Base-by-base conservation (phyloP, 495 filamentous ascomycete species). In the Viridothelium virens region DNA sequence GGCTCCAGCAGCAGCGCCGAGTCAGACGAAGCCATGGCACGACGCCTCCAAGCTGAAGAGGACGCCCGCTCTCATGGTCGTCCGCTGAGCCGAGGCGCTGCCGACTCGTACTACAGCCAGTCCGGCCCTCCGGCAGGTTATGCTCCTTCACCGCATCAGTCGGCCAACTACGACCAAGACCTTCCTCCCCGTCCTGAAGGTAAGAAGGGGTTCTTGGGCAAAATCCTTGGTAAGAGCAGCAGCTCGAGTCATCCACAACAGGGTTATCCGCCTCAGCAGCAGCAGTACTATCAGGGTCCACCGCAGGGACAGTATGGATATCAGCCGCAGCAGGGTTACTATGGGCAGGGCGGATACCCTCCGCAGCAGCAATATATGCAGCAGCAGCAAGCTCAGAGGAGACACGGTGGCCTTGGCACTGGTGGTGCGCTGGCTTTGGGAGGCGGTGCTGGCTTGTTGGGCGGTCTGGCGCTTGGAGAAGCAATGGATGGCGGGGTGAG, bases 31-130 rank as follows among this genome's bases (percentile, higher is more conserved):
- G 79, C 81, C 2, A 80, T 91, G 2, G 91, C 92, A 9, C 84
- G 87, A 25, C 84, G 87, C 68, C 80, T 96, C 14, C 91, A 96
- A 71, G 90, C 86, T 36, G 89, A 95, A 71, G 91, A 95, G 77
- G 81, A 95, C 68, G 87, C 84, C 0, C 83, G 85, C 14, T 84
- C 79, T 6, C 74, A 77, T 38, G 66, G 67, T 41, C 62, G 38
- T 67, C 67, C 68, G 9, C 63, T n/a, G 70, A 69, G 65, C 41
- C 71, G 74, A 11, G 68, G 82, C 25, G 77, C 79, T 1, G 74
- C 80, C 12, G 68, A 79, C 36, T 70, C 72, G 31, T 86, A 81
- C 67, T 85, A 86, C 74, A 71, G 63, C 56, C 66, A 71, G 3
- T 72, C 69, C 62, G 69, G 70, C n/a, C 12, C 70, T 63, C 75